These are phyloP conservation scores for Grigorovia humatica DNA, from an alignment of 805 yeast genomes.

Conservation along the genomic window DNA sequence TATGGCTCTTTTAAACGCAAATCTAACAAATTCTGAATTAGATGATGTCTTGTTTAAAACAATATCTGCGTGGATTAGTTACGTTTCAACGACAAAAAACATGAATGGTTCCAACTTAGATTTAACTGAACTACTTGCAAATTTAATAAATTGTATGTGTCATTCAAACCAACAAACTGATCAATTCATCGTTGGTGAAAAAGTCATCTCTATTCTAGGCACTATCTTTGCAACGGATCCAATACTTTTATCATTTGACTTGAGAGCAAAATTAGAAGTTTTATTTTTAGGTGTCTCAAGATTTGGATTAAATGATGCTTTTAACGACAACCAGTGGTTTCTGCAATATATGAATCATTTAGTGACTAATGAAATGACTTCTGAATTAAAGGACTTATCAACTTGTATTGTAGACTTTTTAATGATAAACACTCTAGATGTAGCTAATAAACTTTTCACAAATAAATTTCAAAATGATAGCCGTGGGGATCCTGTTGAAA, in stretches of 20 bases:
- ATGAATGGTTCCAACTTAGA: conserved; percentile 23
- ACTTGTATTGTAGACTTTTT: conserved; percentile 26
- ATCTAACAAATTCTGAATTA: conserved; percentile 9
- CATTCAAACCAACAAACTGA: conserved; percentile 17
- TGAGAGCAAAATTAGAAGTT: conserved; percentile 22
- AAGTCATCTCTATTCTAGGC: conserved; percentile 19
- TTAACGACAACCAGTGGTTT: conserved; percentile 23
- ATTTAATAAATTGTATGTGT: conserved; percentile 24
- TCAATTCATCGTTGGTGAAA: conserved; percentile 19
- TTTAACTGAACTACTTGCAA: conserved; percentile 21
- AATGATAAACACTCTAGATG: conserved; percentile 23
- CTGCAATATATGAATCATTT: conserved; percentile 26
- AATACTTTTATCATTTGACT: conserved; percentile 21
- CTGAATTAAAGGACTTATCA: conserved; percentile 26
- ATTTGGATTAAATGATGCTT: conserved; percentile 11
- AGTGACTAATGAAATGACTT: conserved; percentile 23
- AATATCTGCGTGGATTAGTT: conserved; percentile 24
- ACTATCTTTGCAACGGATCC: conserved; percentile 24
- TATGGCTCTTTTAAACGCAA: conserved; percentile 23
- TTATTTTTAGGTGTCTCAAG: conserved; percentile 25
- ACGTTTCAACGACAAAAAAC: conserved; percentile 23
- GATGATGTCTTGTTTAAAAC: conserved; percentile 19
- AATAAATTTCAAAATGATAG: background rate
- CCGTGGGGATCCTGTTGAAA: conserved; percentile 1
- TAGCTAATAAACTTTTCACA: conserved; percentile 27